Percentiles rank a stretch among this genome's conserved stretches.
Evolutionary conservation across 1,284 basidiomycete genomes (phyloP).

Genomic region (Sphagnurus paluster): DNA sequence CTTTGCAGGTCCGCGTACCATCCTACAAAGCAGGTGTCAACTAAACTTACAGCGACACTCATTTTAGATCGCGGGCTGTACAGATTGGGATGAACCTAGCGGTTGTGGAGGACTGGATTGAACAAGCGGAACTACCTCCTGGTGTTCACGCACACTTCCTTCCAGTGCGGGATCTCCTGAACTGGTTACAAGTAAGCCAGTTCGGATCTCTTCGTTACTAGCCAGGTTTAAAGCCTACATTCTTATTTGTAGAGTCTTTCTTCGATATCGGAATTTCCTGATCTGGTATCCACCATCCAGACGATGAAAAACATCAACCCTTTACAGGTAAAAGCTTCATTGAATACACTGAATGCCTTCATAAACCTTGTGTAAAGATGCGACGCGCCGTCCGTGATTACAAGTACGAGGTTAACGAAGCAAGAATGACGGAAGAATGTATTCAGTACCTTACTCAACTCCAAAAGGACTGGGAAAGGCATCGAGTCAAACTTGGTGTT

Average conservation of each 20-base stretch:
- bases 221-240: slow-evolving; percentile 18
- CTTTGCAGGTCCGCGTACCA: slow-evolving; percentile 70
- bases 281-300: slow-evolving; percentile 89
- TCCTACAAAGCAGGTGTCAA: slow-evolving; percentile 1
- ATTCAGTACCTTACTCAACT: slow-evolving; percentile 90
- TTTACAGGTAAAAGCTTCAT: slow-evolving; percentile 61
- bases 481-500: slow-evolving; percentile 80
- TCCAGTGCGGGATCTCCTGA: slow-evolving; percentile 83
- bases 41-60: slow-evolving; percentile 9
- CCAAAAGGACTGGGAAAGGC: slow-evolving; percentile 95
- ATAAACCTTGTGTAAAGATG: slow-evolving; percentile 54
- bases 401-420: slow-evolving; percentile 92
- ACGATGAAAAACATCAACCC: slow-evolving; percentile 87
- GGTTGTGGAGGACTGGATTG: slow-evolving; percentile 90
- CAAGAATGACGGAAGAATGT: slow-evolving; percentile 92
- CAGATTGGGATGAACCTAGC: slow-evolving; percentile 91
- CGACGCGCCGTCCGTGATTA: slow-evolving; percentile 92
- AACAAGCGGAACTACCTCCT: slow-evolving; percentile 76
- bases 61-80: slow-evolving; percentile 72
- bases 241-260: slow-evolving; percentile 69
- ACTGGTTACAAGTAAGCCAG: slow-evolving; percentile 77
- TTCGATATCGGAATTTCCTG: slow-evolving; percentile 82
- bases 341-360: background rate
- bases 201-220: slow-evolving; percentile 1
- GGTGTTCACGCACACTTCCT: slow-evolving; percentile 82